phyloP scores from a whole-genome alignment of 1,284 basidiomycete genomes.

The Tremellales sp. region DNA sequence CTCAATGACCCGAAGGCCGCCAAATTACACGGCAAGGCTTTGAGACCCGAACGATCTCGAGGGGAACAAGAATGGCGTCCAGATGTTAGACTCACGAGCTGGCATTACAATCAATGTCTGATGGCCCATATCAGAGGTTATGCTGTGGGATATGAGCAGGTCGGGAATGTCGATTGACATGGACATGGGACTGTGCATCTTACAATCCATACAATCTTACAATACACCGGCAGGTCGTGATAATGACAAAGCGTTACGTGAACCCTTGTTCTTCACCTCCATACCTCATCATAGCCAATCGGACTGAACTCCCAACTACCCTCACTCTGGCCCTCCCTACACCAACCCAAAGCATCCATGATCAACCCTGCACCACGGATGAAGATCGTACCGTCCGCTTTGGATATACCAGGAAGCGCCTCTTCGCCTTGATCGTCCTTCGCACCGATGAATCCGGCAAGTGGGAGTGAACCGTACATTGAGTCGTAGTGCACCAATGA shows the following conservation, averaged over 20 bases:
- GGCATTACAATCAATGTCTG: constrained; percentile 14
- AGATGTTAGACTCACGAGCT: constrained; percentile 4
- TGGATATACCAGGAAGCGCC: constrained; percentile 48
- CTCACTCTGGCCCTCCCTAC: constrained; percentile 52
- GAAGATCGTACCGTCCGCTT: constrained; percentile 62
- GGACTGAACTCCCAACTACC: constrained; percentile 59
- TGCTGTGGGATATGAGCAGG: not conserved
- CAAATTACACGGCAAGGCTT: constrained; percentile 3
- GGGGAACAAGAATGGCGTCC: not conserved
- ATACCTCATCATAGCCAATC: constrained; percentile 66
- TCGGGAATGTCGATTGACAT: not conserved
- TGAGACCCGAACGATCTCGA: constrained; percentile 4
- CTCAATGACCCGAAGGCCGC: not conserved
- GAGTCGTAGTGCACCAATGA: constrained; percentile 56
- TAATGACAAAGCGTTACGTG: too few relatives aligned
- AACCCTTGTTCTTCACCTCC: constrained; percentile 45
- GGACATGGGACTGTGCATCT: not conserved
- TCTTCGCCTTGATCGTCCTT: constrained; percentile 45
- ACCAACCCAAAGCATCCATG: constrained; percentile 62
- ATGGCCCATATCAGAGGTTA: constrained; percentile 14
- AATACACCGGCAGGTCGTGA: not conserved
- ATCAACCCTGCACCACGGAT: constrained; percentile 60
- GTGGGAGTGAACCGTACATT: constrained; percentile 52
- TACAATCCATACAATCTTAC: not conserved
- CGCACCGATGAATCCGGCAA: constrained; percentile 53